Percentiles rank a stretch among this genome's conserved stretches.
These are phyloP conservation scores for Cryphonectria japonica DNA, from an alignment of 2,329 filamentous ascomycete species.

Conservation along the genomic window DNA sequence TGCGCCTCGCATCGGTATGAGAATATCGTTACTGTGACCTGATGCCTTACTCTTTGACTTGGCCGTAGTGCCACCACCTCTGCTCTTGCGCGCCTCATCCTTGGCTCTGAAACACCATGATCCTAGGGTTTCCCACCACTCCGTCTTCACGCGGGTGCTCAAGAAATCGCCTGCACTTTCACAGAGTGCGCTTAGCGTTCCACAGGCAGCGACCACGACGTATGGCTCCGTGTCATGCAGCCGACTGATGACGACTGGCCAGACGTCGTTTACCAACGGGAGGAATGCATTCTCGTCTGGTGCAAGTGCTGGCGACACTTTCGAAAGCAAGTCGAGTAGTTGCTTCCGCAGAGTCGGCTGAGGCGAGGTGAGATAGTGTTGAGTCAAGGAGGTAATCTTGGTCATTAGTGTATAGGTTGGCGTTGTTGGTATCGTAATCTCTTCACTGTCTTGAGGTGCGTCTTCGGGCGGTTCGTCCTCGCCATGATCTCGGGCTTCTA, in stretches of 20 bases:
- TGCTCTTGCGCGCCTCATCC: constrained; percentile 40
- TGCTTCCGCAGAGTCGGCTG: constrained; percentile 78
- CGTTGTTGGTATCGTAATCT: constrained; percentile 61
- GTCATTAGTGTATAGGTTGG: constrained; percentile 81
- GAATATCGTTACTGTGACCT: constrained; percentile 31
- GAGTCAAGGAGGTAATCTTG: constrained; percentile 80
- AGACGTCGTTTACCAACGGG: constrained; percentile 86
- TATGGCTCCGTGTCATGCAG: constrained; percentile 69
- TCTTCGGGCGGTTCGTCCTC: constrained; percentile 43
- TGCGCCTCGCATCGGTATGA: constrained; percentile 41
- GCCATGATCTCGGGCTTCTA: constrained; percentile 33
- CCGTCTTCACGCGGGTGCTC: constrained; percentile 70
- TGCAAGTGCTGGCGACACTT: constrained; percentile 72
- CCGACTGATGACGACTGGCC: constrained; percentile 77
- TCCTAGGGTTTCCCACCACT: constrained; percentile 65
- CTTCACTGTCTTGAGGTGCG: constrained; percentile 37
- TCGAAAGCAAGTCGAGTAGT: constrained; percentile 75
- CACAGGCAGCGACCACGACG: constrained; percentile 71
- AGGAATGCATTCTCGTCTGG: constrained; percentile 82
- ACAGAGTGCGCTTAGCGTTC: constrained; percentile 71
- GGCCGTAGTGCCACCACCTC: constrained; percentile 14
- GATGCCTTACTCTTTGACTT: background rate
- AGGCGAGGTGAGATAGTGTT: constrained; percentile 87
- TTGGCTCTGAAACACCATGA: constrained; percentile 53
- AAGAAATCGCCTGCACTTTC: constrained; percentile 80